Evolutionary conservation across 2,329 filamentous ascomycete genomes (phyloP), one percentile per base, ranked within the genome.

Genomic region (Cladorrhinum sp.): DNA sequence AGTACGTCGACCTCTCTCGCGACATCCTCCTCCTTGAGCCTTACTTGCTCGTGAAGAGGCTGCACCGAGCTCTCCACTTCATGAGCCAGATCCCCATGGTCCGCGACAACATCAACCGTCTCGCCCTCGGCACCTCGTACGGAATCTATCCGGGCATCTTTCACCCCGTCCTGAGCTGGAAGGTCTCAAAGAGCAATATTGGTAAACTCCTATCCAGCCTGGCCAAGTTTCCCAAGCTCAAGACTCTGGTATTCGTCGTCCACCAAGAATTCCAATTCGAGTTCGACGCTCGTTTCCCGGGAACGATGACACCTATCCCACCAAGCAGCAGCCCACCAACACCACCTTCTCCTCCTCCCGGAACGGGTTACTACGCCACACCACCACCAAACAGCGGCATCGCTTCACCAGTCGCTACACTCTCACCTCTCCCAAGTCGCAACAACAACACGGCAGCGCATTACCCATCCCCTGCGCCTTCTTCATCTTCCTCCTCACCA

Each of bases 261-360:
- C 78, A 79, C 63, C 79, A 81, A 63, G 78, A 79, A 57, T 79
- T 79, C 50, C 76, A 78, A 26, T 80, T 80, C 64, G 77, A 77
- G 62, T 76, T 76, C 48, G 71, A 74, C 61, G 71, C 70, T 18
- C 67, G 70, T 7, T 70, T 69, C 55, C 70, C 65, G 26, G 64
- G 58, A 20, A 66, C 62, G 21, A 58, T 65, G 61, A 66, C 63
- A n/a, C 64, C 66, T 3, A 65, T 68, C 50, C 64, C 62, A 16
- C 62, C 48, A 28, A 28, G 26, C 26, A 8, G n/a, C n/a, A n/a
- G n/a, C n/a, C n/a, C n/a, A n/a, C n/a, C n/a, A n/a, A n/a, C 48
- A 39, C 51, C 46, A 14, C 16, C 24, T 39, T 10, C 12, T 28
- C 8, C 24, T 49, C 46, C 46, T 14, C 10, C 16, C 18, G 30